Evolutionary conservation across 2,329 filamentous ascomycete genomes (phyloP).

Genomic region (Penicillium glabrum): DNA sequence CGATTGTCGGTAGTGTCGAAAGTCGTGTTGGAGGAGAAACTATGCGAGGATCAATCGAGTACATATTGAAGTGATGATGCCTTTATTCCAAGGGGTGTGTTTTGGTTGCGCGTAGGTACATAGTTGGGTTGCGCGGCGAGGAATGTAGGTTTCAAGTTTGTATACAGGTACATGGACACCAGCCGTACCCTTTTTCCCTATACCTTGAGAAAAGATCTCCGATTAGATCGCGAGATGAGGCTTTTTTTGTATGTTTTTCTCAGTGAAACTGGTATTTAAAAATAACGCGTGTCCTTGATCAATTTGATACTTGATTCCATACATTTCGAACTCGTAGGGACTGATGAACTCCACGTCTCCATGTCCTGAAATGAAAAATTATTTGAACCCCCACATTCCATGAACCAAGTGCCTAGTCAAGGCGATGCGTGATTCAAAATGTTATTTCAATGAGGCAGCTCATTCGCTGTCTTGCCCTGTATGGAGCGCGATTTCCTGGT

Average conservation of each 20-base stretch:
- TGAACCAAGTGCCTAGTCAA: neutral
- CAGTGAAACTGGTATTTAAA: neutral
- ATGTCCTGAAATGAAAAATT: neutral
- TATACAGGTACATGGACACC: neutral
- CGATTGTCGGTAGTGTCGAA: neutral
- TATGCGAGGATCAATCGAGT: neutral
- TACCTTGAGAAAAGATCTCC: neutral
- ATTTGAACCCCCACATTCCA: neutral
- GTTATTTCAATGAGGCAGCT: neutral
- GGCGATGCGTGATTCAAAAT: neutral
- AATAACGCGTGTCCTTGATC: neutral
- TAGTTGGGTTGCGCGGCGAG: constrained; percentile 10
- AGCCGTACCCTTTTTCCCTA: neutral
- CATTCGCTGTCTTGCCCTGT: neutral
- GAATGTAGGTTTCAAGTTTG: constrained; percentile 5
- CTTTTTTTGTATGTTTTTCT: neutral
- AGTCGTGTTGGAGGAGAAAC: neutral
- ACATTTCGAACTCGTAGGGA: neutral
- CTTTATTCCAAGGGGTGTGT: neutral
- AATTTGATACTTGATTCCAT: neutral
- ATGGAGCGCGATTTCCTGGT: neutral
- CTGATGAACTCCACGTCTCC: neutral
- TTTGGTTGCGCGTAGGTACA: constrained; percentile 2
- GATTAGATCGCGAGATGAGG: neutral
- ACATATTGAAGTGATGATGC: neutral